Percentiles rank a stretch among this genome's conserved stretches.
phyloP scores from a whole-genome alignment of 441 rosid genomes.

The Manihot esculenta region DNA sequence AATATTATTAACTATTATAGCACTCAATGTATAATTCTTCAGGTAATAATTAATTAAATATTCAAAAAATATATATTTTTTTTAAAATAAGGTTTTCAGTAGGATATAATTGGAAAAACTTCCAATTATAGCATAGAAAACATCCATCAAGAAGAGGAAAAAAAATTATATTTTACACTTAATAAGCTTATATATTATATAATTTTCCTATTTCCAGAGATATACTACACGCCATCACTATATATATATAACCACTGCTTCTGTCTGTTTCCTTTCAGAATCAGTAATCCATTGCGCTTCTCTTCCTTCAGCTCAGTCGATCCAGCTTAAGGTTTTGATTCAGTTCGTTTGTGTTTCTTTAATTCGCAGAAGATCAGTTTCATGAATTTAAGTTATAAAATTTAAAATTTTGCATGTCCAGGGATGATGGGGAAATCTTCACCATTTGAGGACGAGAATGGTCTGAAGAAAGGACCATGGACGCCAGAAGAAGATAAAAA shows the following conservation, averaged over 20 bases:
- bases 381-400: too few relatives aligned
- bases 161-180: not conserved
- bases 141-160: not conserved
- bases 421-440: constrained; percentile 53
- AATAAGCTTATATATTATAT: not conserved
- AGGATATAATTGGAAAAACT: constrained; percentile 4
- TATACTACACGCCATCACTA: not conserved
- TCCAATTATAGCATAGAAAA: not conserved
- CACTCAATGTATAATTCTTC: too few relatives aligned
- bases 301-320: not conserved
- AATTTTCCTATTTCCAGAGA: not conserved
- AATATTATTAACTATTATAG: too few relatives aligned
- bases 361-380: too few relatives aligned
- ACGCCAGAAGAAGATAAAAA: constrained; percentile 87
- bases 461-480: constrained; percentile 91
- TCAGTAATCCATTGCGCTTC: too few relatives aligned
- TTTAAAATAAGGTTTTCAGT: too few relatives aligned
- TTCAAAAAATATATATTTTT: too few relatives aligned
- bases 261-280: not conserved
- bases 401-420: too few relatives aligned
- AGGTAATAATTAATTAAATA: too few relatives aligned
- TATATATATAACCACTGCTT: constrained; percentile 14
- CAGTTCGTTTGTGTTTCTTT: not conserved
- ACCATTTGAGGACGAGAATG: constrained; percentile 65
- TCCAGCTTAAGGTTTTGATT: not conserved